phyloP scores from a whole-genome alignment of 2,329 filamentous ascomycete genomes.

The Fusarium udum region DNA sequence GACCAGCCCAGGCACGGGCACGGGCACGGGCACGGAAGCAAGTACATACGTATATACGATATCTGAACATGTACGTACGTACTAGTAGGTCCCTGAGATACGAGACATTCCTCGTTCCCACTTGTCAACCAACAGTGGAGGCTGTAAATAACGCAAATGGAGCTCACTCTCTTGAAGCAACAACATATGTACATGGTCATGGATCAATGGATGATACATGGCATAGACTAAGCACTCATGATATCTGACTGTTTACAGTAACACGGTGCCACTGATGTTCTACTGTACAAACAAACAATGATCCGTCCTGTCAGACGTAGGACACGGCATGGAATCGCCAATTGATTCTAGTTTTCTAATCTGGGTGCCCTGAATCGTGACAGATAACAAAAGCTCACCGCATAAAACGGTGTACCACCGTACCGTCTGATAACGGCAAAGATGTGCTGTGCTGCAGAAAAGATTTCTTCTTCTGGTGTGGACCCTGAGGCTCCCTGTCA shows the following conservation, averaged over 20 bases:
- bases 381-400: conserved; percentile 13
- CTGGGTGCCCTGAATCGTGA: conserved; percentile 20
- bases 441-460: conserved; percentile 29
- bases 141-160: conserved; percentile 34
- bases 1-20: conserved; percentile 2
- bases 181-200: not conserved
- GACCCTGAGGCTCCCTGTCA: conserved; percentile 42
- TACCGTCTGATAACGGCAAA: conserved; percentile 29
- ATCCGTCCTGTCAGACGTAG: conserved; percentile 1
- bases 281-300: not conserved
- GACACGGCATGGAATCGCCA: conserved; percentile 3
- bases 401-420: conserved; percentile 22
- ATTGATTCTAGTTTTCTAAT: conserved; percentile 14
- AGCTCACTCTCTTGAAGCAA: not conserved
- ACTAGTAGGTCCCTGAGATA: not conserved
- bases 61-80: not conserved
- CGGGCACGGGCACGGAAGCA: not conserved
- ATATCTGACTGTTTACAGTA: not conserved
- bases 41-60: not conserved
- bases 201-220: not conserved
- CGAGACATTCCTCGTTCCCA: conserved; percentile 19
- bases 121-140: conserved; percentile 10
- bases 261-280: not conserved
- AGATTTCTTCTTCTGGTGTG: conserved; percentile 23
- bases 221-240: not conserved